These are phyloP conservation scores for Monosporascus ibericus DNA, from an alignment of 2,329 filamentous ascomycete species.

Conservation along the genomic window DNA sequence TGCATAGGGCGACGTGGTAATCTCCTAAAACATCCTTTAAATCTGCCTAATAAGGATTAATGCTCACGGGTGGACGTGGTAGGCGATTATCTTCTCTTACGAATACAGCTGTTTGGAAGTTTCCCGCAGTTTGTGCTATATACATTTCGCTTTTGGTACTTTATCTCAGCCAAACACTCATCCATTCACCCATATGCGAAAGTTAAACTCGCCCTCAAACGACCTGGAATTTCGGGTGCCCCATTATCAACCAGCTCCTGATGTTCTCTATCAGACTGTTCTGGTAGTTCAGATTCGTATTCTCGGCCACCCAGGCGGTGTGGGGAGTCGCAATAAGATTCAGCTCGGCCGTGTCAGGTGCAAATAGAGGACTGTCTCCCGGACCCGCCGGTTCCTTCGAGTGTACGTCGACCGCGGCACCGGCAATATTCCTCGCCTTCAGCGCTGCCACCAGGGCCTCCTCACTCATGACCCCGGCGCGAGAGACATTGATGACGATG, in stretches of 20 bases:
- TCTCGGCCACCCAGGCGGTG: conserved; percentile 24
- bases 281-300: conserved; percentile 22
- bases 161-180: no score
- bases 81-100: no score
- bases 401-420: conserved; percentile 24
- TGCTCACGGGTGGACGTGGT: no score
- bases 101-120: no score
- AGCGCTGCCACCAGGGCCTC: conserved; percentile 20
- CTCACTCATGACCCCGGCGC: conserved; percentile 27
- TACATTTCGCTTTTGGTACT: no score
- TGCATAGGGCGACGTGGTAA: no score
- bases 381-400: conserved; percentile 20
- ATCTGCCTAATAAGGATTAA: no score
- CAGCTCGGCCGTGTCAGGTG: conserved; percentile 15
- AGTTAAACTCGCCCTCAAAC: not conserved
- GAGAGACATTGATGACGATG: conserved; percentile 25
- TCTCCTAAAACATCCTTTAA: no score
- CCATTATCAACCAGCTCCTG: conserved; percentile 15
- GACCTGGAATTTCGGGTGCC: conserved; percentile 15
- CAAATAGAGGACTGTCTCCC: conserved; percentile 16
- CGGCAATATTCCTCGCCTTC: conserved; percentile 20
- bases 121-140: no score
- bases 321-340: conserved; percentile 26
- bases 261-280: conserved; percentile 19
- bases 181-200: no score